A percentile compares a stretch with the other conserved stretches of the same genome.
Evolutionary conservation across 108 stramenopile genomes (phyloP).

Genomic region (Conticribra guillardii): DNA sequence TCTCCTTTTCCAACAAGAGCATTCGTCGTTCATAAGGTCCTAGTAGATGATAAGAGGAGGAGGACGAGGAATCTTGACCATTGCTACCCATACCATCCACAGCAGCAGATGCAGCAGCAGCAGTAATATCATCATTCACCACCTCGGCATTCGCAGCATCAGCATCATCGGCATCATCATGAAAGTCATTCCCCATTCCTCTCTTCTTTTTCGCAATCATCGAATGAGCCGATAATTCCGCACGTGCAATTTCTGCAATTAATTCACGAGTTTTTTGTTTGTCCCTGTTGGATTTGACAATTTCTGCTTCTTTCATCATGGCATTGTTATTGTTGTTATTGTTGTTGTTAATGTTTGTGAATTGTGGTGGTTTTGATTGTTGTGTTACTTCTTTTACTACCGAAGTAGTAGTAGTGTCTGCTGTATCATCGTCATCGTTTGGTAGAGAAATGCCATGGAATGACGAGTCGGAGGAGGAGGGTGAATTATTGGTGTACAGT

Average conservation of each 20-base stretch:
- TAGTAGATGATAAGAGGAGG: too few species aligned
- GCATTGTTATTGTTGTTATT: background rate
- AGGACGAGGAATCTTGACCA: background rate
- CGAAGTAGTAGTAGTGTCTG: too few species aligned
- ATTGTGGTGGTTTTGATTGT: constrained; percentile 1
- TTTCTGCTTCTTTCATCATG: constrained; percentile 31
- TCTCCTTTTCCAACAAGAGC: constrained; percentile 7
- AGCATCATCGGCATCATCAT: background rate
- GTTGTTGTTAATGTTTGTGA: too few species aligned
- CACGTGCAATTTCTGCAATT: constrained; percentile 35
- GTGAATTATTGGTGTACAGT: too few species aligned
- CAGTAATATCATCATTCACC: background rate
- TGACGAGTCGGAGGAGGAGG: too few species aligned
- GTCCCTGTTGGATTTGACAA: constrained; percentile 33
- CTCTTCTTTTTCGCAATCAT: background rate
- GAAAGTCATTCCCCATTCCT: background rate
- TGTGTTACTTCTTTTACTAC: too few species aligned
- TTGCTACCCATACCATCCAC: too few species aligned
- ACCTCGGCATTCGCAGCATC: background rate
- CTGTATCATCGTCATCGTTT: background rate
- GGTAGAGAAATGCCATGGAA: constrained; percentile 14
- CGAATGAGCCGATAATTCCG: constrained; percentile 27
- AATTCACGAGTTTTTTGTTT: constrained; percentile 22
- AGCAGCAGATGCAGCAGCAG: too few species aligned
- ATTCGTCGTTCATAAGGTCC: constrained; percentile 33